These are phyloP conservation scores for Cryptomeria japonica DNA, from an alignment of 75 land plant genomes.

Conservation along the genomic window DNA sequence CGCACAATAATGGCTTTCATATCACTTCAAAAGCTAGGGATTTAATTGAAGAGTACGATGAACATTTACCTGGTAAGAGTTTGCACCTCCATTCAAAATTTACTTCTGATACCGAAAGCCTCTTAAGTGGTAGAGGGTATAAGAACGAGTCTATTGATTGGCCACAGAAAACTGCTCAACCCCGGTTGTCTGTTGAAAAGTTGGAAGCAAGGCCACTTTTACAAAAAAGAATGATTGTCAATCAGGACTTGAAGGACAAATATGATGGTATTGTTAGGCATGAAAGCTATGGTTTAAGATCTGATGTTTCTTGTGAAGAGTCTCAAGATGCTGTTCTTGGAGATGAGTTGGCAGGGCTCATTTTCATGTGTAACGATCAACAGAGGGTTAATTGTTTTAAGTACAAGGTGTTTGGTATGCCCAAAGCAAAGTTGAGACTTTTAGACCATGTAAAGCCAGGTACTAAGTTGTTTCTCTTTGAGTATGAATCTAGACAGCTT, in stretches of 20 bases:
- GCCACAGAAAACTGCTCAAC: neutral
- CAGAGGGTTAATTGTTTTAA: slow-evolving; percentile 9
- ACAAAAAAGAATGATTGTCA: slow-evolving; percentile 1
- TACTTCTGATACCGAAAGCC: neutral
- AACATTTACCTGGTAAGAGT: neutral
- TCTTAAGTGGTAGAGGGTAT: neutral
- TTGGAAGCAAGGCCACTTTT: neutral
- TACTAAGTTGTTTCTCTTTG: slow-evolving; percentile 17
- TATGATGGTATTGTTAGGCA: neutral
- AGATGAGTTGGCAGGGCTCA: slow-evolving; percentile 10
- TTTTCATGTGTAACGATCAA: slow-evolving; percentile 19
- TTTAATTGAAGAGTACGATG: neutral
- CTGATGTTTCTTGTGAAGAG: neutral
- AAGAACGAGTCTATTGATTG: neutral
- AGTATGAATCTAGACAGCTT: slow-evolving; percentile 18
- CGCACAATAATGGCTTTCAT: neutral
- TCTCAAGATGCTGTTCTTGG: neutral
- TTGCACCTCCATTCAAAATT: slow-evolving; percentile 1
- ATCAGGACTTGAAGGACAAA: slow-evolving; percentile 4
- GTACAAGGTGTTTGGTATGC: slow-evolving; percentile 14
- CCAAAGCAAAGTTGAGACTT: slow-evolving; percentile 10
- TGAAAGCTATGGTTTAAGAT: neutral
- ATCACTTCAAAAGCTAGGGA: neutral
- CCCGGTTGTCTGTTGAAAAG: neutral
- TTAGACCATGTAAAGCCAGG: slow-evolving; percentile 15